These are phyloP conservation scores for Ananas comosus DNA, from an alignment of 176 grass and related monocot genomes.

Conservation along the genomic window DNA sequence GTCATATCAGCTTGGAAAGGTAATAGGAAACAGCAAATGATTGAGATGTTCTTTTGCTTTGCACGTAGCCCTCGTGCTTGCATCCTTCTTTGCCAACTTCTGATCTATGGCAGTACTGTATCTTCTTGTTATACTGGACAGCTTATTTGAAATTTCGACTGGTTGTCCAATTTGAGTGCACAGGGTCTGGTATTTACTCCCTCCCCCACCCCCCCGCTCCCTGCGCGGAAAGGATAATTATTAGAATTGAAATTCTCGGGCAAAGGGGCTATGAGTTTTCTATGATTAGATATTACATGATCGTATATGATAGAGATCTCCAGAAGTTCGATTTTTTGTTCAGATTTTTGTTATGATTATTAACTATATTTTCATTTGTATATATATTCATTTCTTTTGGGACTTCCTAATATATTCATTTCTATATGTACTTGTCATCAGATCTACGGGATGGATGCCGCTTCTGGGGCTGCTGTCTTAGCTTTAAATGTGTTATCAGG, in stretches of 20 bases:
- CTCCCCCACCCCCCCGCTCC: too few relatives aligned
- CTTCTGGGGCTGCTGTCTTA: constrained; percentile 79
- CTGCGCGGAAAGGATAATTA: too few relatives aligned
- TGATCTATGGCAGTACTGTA: neutral
- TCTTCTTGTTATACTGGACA: neutral
- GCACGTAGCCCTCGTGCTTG: neutral
- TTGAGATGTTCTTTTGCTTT: neutral
- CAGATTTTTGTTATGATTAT: too few relatives aligned
- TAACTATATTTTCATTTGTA: too few relatives aligned
- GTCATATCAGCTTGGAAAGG: constrained; percentile 82
- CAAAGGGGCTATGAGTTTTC: too few relatives aligned
- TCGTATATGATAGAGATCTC: too few relatives aligned
- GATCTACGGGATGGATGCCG: constrained; percentile 96
- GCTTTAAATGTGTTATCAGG: constrained; percentile 63
- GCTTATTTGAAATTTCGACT: too few relatives aligned
- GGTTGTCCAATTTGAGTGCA: too few relatives aligned
- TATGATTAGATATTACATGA: too few relatives aligned
- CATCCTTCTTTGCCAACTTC: neutral
- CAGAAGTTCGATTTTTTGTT: too few relatives aligned
- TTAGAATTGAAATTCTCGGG: too few relatives aligned
- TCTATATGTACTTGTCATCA: constrained; percentile 11
- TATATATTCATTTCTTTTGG: neutral
- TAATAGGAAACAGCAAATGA: neutral
- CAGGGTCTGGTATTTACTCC: too few relatives aligned
- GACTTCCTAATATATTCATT: neutral